Base-by-base conservation (phyloP, 768 basidiomycete species). In the Hypholoma sublateritium region DNA sequence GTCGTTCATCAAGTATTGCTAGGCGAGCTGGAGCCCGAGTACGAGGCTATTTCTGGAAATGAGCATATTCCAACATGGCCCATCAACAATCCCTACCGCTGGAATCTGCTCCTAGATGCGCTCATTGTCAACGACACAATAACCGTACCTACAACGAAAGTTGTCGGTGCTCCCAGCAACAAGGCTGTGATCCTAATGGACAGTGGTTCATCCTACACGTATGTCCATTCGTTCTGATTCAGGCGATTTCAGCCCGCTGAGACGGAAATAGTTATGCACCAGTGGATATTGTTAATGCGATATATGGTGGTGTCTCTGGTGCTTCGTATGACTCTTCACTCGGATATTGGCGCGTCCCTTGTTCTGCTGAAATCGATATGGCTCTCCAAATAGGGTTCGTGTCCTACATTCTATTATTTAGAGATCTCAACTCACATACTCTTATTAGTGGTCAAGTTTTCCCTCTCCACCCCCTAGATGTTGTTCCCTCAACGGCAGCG, bases 181-280 rank as follows among this genome's bases (percentile, higher is more conserved):
- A 85, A 86, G 63, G 90, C 89, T 5, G 89, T 93, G 46, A 81
- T 83, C 21, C 74, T 91, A 32, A 78, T 94, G 53, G 92, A 94
- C 68, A 92, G 83, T 57, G 92, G 92, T 5, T 87, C 92, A 3
- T 91, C 91, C 2, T 91, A 85, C 69, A 85, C 88, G 87, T 90
- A 67, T 57, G 88, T 66, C 9, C 32, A 16, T 41, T 52, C 13
- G 25, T 28, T 34, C 32, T 22, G 25, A 19, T 24, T 32, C 28
- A 9, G 28, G 12, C 35, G 36, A 43, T 16, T 19, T 35, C 41
- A 56, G 46, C 36, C 56, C 34, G 59, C 47, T 24, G 53, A n/a
- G 46, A 51, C 57, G 21, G 44, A 17, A 55, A 41, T 64, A 89
- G 90, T 17, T 93, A 94, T 69, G 88, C 82, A 5, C 83, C 92